A percentile compares a stretch with the other conserved stretches of the same genome.
Evolutionary conservation across 2,329 filamentous ascomycete species (phyloP).

Genomic region (Pseudonectria foliicola): DNA sequence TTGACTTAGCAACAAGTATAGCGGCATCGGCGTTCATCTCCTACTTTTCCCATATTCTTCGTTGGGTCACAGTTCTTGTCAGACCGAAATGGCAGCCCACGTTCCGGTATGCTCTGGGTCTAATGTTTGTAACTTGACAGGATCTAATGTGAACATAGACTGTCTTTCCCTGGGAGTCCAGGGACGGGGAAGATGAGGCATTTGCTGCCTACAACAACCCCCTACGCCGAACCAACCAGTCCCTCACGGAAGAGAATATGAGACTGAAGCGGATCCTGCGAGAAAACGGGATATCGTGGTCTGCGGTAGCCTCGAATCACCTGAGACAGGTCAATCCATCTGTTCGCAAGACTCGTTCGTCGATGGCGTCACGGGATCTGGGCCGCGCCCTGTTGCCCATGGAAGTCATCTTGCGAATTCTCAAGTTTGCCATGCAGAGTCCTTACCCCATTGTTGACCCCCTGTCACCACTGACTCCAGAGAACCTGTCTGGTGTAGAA

Average conservation of each 20-base stretch:
- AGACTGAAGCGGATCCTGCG: conserved; percentile 44
- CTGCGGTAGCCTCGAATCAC: conserved; percentile 28
- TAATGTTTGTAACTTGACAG: neutral
- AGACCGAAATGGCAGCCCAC: no score
- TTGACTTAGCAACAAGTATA: no score
- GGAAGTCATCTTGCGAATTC: conserved; percentile 45
- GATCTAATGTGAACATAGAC: conserved; percentile 17
- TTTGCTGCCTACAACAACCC: conserved; percentile 41
- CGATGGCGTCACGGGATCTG: conserved; percentile 21
- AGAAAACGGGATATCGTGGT: conserved; percentile 47
- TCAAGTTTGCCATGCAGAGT: conserved; percentile 45
- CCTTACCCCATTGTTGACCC: conserved; percentile 46
- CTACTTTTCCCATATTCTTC: no score
- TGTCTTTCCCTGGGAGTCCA: conserved; percentile 41
- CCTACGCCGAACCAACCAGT: conserved; percentile 38
- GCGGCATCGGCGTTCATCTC: no score
- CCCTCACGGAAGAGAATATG: conserved; percentile 42
- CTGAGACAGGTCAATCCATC: conserved; percentile 24
- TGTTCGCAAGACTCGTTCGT: conserved; percentile 27
- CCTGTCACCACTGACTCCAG: conserved; percentile 35
- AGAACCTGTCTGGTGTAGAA: conserved; percentile 38
- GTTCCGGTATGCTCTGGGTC: no score
- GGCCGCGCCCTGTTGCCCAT: conserved; percentile 40
- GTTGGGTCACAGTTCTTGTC: no score
- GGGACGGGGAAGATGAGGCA: conserved; percentile 45